Evolutionary conservation across 2,329 filamentous ascomycete genomes (phyloP).

Genomic region (Sphaceloma murrayae): DNA sequence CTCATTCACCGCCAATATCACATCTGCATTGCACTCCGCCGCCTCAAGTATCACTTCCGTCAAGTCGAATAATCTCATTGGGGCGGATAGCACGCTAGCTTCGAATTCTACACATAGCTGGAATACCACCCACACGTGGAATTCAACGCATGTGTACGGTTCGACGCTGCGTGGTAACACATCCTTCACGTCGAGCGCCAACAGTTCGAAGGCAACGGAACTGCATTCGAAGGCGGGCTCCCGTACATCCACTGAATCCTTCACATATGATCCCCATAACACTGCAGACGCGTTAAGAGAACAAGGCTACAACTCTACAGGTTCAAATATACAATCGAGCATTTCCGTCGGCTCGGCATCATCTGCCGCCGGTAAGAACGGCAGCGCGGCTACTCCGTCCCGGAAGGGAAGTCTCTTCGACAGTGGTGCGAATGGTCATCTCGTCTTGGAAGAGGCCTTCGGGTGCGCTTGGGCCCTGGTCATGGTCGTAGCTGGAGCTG

Average conservation of each 20-base stretch:
- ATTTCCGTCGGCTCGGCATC: too few species aligned
- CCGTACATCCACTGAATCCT: neutral
- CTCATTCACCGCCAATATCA: neutral
- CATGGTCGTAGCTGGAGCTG: slow-evolving; percentile 9
- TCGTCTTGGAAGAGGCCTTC: slow-evolving; percentile 5
- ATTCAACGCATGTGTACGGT: neutral
- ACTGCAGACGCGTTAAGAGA: neutral
- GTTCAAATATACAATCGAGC: neutral
- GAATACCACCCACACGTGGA: slow-evolving; percentile 1
- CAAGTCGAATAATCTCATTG: neutral
- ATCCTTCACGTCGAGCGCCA: neutral
- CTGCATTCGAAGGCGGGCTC: neutral
- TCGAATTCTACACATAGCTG: neutral
- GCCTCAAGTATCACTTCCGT: neutral
- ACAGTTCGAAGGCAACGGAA: neutral
- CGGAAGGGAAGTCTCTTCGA: slow-evolving; percentile 9
- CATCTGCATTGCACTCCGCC: neutral
- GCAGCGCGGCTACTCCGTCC: neutral
- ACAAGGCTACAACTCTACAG: neutral
- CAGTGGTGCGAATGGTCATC: slow-evolving; percentile 8
- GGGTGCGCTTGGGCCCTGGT: slow-evolving; percentile 6
- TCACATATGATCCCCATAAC: neutral
- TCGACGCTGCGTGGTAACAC: neutral
- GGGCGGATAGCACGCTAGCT: neutral
- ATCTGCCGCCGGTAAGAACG: slow-evolving; percentile 5